phyloP scores from a whole-genome alignment of 2,329 filamentous ascomycete species.

The Emericellopsis cladophorae region DNA sequence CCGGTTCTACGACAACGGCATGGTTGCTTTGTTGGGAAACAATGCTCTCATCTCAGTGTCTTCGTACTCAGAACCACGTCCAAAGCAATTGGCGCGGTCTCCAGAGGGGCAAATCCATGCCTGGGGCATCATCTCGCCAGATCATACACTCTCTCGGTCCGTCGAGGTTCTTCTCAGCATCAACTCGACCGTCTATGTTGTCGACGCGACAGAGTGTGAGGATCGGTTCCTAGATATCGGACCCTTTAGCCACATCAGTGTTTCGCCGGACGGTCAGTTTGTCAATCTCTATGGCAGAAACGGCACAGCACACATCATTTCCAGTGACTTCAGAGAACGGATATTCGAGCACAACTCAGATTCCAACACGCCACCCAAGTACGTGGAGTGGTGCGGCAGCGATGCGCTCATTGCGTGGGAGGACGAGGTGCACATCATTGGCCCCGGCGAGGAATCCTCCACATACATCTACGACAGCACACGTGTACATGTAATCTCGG shows the following conservation, averaged over 20 bases:
- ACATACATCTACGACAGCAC: constrained; percentile 84
- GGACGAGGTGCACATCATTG: constrained; percentile 90
- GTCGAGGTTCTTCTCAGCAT: constrained; percentile 88
- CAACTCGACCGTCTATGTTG: constrained; percentile 68
- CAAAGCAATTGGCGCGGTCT: constrained; percentile 64
- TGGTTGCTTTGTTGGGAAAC: constrained; percentile 83
- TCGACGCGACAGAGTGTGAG: constrained; percentile 82
- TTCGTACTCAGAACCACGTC: constrained; percentile 80
- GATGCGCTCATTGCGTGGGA: constrained; percentile 96
- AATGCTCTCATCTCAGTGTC: constrained; percentile 80
- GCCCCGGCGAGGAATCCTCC: constrained; percentile 63
- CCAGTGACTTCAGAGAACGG: constrained; percentile 86
- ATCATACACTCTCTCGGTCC: constrained; percentile 78
- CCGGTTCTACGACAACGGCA: constrained; percentile 83
- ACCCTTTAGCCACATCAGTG: constrained; percentile 79
- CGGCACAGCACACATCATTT: constrained; percentile 83
- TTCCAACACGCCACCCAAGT: constrained; percentile 72
- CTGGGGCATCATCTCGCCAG: constrained; percentile 81
- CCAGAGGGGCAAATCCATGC: constrained; percentile 72
- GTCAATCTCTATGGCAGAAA: constrained; percentile 78
- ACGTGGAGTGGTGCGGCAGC: constrained; percentile 92
- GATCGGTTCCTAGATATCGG: constrained; percentile 86
- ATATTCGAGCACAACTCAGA: constrained; percentile 85
- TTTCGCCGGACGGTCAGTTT: constrained; percentile 83
- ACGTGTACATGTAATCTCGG: constrained; percentile 77